phyloP scores from a whole-genome alignment of 495 filamentous ascomycete genomes.

The Aspergillus diversus region DNA sequence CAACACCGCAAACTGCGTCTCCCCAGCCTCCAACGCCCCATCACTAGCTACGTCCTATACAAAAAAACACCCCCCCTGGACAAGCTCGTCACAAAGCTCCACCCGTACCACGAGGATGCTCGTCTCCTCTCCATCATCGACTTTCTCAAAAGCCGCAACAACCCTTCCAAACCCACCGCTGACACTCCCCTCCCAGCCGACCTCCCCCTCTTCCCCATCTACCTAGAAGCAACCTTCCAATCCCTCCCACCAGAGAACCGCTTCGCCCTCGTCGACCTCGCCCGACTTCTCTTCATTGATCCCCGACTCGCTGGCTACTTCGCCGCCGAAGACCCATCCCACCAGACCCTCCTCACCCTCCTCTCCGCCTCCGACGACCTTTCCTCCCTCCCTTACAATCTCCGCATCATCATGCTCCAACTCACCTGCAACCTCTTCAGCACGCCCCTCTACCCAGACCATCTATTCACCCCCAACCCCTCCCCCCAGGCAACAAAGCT shows the following conservation, averaged over 20 bases:
- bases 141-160: slow-evolving; percentile 58
- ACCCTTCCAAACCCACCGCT: slow-evolving; percentile 36
- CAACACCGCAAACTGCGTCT: slow-evolving; percentile 71
- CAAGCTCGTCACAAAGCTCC: slow-evolving; percentile 80
- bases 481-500: slow-evolving; percentile 8
- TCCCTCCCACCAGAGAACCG: slow-evolving; percentile 46
- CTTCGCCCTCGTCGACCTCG: slow-evolving; percentile 83
- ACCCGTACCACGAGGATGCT: slow-evolving; percentile 51
- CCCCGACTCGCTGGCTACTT: slow-evolving; percentile 84
- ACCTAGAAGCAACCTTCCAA: slow-evolving; percentile 34
- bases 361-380: slow-evolving; percentile 60
- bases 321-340: slow-evolving; percentile 75
- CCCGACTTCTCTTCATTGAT: slow-evolving; percentile 77
- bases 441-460: slow-evolving; percentile 52
- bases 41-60: slow-evolving; percentile 71
- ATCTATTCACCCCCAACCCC: slow-evolving; percentile 34
- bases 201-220: slow-evolving; percentile 49
- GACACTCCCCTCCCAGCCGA: slow-evolving; percentile 51
- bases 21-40: slow-evolving; percentile 65
- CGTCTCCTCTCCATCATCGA: slow-evolving; percentile 60
- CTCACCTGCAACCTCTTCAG: slow-evolving; percentile 66
- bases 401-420: slow-evolving; percentile 78
- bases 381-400: slow-evolving; percentile 68
- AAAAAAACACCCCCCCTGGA: slow-evolving; percentile 80
- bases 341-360: slow-evolving; percentile 65